Base-by-base conservation (phyloP, 495 filamentous ascomycete species). In the Parathielavia hyrcaniae region DNA sequence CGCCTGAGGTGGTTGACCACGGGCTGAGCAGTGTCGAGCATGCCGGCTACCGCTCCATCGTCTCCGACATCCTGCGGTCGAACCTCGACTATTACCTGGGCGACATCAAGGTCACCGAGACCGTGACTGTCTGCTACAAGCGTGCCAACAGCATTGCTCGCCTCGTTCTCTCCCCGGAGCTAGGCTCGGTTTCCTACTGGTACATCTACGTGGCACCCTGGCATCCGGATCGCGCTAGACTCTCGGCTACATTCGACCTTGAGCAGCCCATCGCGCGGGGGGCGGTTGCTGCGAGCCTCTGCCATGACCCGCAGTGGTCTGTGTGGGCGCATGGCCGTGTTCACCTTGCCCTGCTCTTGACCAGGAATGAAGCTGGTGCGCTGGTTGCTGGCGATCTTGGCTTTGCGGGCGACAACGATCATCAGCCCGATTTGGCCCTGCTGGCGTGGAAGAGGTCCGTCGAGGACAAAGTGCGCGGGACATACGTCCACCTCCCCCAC, bases 401-500 rank as follows among this genome's bases (percentile, higher is more conserved):
- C 34, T 50, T 53, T 20, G 36, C 23, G 1, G 16, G 2, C 14
- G 17, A 10, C 16, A 17, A 40, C 19, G 14, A 38, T 0, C 5
- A 1, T 5, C 16, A 17, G 5, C 32, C 19, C 0, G 16, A 40
- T 36, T 5, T 23, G 19, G 35, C 46, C n/a, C 35, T 59, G 22
- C n/a, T 36, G 35, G 44, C 44, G 4, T 59, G 57, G 57, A 59
- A 54, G 35, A 32, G 20, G 22, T 68, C 5, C 55, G 53, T 53
- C 2, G 46, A 76, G 22, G 22, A 61, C 0, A 73, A 81, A 48
- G 65, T 90, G 19, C 60, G 58, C 4, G 87, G 88, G 1, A 64
- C 55, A 0, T 92, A 90, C 65, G 41, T 71, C 1, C 72, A 78
- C 16, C 67, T 80, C 10, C 81, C 78, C 3, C 58, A 82, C 2